Base-by-base conservation (phyloP, 1,284 basidiomycete genomes). In the Ustilago vetiveriae region DNA sequence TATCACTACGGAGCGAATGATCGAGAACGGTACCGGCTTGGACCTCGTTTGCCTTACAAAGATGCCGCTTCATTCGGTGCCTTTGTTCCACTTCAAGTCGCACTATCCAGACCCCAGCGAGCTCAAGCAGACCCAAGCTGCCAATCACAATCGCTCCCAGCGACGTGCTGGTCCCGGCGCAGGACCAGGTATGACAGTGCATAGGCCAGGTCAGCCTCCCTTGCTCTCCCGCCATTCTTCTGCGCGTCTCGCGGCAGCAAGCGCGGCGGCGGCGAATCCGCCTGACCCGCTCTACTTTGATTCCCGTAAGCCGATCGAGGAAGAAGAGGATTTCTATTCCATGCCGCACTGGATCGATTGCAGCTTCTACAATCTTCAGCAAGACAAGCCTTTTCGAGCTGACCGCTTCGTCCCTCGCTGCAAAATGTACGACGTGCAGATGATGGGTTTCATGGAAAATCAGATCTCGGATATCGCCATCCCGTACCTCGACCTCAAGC, bases 21-120 rank as follows among this genome's bases (percentile, higher is more conserved):
- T 96, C 35, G 94, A 96, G 77, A 94, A 95, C 82, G 96, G 96
- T 0, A 90, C 95, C 66, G 89, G 90, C 0, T 84, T 97, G 6
- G 92, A 98, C 77, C 87, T 98, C 21, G 89, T 99, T 44, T 91
- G 90, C 39, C 86, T 98, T 33, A 89, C 92, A 32, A 97, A 97
- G 82, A 91, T 91, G 64, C 96, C 96, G 2, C 84, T 98, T 24
- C 94, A 98, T 79, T 90, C 90, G 68, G 93, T 83, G 17, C 83
- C 83, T 3, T 73, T 84, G 22, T 84, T 84, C 48, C 76, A 78
- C 54, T 81, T 81, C 62, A 63, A 58, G 24, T 74, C 71, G 19
- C 58, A 72, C 30, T 70, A 60, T 6, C 69, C 69, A 6, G 59
- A 67, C 40, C 58, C 66, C 21, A 44, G 53, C 33, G 72, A 69